Evolutionary conservation across 2,329 filamentous ascomycete species (phyloP).

Genomic region (Tolypocladium ovalisporum): DNA sequence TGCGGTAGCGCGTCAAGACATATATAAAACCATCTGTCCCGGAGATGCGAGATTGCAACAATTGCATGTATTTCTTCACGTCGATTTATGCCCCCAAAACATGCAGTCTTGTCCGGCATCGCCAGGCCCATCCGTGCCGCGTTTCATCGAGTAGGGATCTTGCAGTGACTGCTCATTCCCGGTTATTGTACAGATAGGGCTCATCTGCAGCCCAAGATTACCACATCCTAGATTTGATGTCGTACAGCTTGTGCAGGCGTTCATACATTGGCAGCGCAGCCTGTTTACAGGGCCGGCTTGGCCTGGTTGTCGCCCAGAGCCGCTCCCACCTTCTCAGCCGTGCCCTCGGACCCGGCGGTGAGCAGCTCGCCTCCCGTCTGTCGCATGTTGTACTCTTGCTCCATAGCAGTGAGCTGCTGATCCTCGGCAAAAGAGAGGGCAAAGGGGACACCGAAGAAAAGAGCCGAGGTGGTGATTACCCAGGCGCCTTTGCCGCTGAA

Average conservation of each 20-base stretch:
- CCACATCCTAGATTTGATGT: conserved; percentile 2
- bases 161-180: conserved; percentile 10
- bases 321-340: conserved; percentile 37
- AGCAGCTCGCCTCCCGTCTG: conserved; percentile 71
- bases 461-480: conserved; percentile 80
- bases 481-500: conserved; percentile 82
- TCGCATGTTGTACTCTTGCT: conserved; percentile 93
- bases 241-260: not conserved
- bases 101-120: conserved; percentile 10
- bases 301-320: conserved; percentile 35
- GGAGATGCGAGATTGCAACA: conserved; percentile 17
- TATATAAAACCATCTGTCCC: conserved; percentile 14
- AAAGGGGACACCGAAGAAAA: conserved; percentile 87
- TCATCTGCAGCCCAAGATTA: not conserved
- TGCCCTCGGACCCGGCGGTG: conserved; percentile 35
- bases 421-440: conserved; percentile 90
- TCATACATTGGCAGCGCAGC: not conserved
- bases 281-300: conserved; percentile 39
- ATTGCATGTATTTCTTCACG: not conserved
- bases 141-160: conserved; percentile 6
- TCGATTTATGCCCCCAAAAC: not conserved
- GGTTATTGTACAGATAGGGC: conserved; percentile 14
- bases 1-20: conserved; percentile 13
- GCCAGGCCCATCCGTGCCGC: conserved; percentile 3
- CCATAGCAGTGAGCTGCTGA: conserved; percentile 94